phyloP scores from a whole-genome alignment of 495 filamentous ascomycete genomes.

The Glutinoglossum americanum region DNA sequence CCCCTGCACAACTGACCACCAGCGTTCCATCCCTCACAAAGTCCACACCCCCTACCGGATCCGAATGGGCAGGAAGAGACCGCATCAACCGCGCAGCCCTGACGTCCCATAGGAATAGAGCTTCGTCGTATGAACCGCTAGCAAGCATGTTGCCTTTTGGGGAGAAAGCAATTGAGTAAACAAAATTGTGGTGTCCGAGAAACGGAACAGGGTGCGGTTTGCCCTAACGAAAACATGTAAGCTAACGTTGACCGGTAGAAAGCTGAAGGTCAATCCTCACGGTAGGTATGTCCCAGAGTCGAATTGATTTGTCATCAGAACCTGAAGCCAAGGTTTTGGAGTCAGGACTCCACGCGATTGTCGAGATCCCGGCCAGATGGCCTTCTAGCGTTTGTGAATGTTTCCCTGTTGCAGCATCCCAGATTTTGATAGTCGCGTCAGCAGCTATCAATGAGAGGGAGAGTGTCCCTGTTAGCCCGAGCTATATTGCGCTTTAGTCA shows the following conservation, averaged over 20 bases:
- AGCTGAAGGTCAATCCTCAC: slow-evolving; percentile 22
- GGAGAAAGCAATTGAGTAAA: slow-evolving; percentile 80
- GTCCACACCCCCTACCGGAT: slow-evolving; percentile 83
- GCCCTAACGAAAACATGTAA: slow-evolving; percentile 18
- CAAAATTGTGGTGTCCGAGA: slow-evolving; percentile 83
- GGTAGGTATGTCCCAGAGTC: slow-evolving; percentile 72
- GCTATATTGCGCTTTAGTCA: not conserved
- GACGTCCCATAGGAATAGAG: slow-evolving; percentile 91
- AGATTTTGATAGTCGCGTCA: slow-evolving; percentile 74
- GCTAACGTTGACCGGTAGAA: not conserved
- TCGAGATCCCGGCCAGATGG: slow-evolving; percentile 78
- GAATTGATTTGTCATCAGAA: slow-evolving; percentile 87
- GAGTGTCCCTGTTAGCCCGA: not conserved
- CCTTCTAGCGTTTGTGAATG: slow-evolving; percentile 77
- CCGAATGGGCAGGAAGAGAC: slow-evolving; percentile 79
- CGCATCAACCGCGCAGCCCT: slow-evolving; percentile 65
- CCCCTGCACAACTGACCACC: slow-evolving; percentile 69
- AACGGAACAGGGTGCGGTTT: slow-evolving; percentile 43
- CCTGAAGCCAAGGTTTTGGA: slow-evolving; percentile 70
- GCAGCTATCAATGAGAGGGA: slow-evolving; percentile 30
- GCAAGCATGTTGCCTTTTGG: slow-evolving; percentile 93
- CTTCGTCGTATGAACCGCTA: slow-evolving; percentile 89
- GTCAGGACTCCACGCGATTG: slow-evolving; percentile 79
- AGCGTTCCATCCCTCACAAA: slow-evolving; percentile 84
- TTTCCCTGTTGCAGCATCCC: slow-evolving; percentile 58